Base-by-base conservation (phyloP, 345 rosid species). In the Dovyalis caffra region DNA sequence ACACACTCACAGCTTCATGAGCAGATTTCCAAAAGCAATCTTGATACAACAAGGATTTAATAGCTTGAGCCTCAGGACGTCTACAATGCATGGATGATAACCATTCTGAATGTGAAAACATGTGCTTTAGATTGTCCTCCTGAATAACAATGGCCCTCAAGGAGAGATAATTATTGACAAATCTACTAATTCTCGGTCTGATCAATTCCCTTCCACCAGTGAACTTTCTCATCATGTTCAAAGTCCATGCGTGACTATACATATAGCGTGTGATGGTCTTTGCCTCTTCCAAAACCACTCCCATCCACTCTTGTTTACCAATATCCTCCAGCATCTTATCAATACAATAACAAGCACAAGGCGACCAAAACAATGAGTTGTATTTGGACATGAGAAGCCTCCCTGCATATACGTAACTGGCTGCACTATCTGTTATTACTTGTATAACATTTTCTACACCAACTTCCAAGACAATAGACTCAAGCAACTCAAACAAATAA, bases 1-100 rank as follows among this genome's bases (percentile, higher is more conserved):
- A 68, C 49, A 78, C 53, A 5, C 74, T 74, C 12, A 78, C 82
- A 78, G 74, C 78, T 74, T 78, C 82, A 64, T 64, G 77, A 18
- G 82, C 78, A 47, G 63, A 74, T 71, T 74, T 74, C 82, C 82
- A 78, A 64, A 78, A 78, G 8, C 53, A 74, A 35, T 78, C 82
- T 64, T 73, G 77, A 74, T 14, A 49, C 58, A 78, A 16, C 49
- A 78, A 64, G 4, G 82, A 74, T 37, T 74, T 78, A 66, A 83
- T 61, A 62, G 78, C 74, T 79, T 86, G 89, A 68, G 88, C 89
- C 75, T 87, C 89, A 23, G 87, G 79, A 40, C 31, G 81, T 56
- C 85, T 84, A 58, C 85, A 68, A 71, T 83, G 70, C 23, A 57
- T 60, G 37, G 90, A 84, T 16, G 90, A 81, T 67, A 74, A 23